Conservation (phyloP, 1,284 basidiomycete species). For the Ganoderma meredithae region DNA sequence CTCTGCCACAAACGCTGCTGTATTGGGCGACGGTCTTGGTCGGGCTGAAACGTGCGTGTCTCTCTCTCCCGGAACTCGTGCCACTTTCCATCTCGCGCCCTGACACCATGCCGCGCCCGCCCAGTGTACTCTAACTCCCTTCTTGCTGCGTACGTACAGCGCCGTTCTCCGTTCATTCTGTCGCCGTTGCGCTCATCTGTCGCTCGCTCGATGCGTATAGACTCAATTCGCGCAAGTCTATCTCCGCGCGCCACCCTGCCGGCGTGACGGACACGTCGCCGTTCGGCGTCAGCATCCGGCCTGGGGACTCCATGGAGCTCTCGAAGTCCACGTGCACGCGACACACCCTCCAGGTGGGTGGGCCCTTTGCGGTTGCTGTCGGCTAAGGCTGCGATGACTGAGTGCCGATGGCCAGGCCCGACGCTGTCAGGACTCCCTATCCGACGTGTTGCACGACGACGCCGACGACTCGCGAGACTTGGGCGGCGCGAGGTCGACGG, state of each 20-base stretch:
- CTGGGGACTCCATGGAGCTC: not conserved
- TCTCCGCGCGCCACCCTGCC: constrained; percentile 11
- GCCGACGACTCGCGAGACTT: not conserved
- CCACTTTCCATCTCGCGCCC: not conserved
- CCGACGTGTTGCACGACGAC: not conserved
- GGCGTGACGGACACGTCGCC: constrained; percentile 10
- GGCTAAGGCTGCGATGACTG: not conserved
- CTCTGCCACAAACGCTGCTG: constrained; percentile 5
- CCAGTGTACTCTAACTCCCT: constrained; percentile 18
- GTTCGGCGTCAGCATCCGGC: constrained; percentile 8
- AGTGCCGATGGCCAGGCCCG: too few species aligned
- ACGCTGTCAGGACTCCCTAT: not conserved
- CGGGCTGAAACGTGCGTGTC: constrained; percentile 10
- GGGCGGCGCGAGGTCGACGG: not conserved
- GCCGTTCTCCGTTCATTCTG: too few species aligned
- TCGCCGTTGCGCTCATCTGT: too few species aligned
- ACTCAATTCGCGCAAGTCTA: constrained; percentile 12
- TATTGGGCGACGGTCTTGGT: constrained; percentile 13
- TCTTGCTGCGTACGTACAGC: constrained; percentile 11
- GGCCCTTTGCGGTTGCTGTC: not conserved
- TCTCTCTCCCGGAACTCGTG: too few species aligned
- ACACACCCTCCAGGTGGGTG: not conserved
- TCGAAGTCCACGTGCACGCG: not conserved
- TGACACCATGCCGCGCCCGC: not conserved
- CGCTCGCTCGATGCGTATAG: not conserved